Evolutionary conservation across 2,329 filamentous ascomycete species (phyloP).

Genomic region (Emergomyces pasteurianus): DNA sequence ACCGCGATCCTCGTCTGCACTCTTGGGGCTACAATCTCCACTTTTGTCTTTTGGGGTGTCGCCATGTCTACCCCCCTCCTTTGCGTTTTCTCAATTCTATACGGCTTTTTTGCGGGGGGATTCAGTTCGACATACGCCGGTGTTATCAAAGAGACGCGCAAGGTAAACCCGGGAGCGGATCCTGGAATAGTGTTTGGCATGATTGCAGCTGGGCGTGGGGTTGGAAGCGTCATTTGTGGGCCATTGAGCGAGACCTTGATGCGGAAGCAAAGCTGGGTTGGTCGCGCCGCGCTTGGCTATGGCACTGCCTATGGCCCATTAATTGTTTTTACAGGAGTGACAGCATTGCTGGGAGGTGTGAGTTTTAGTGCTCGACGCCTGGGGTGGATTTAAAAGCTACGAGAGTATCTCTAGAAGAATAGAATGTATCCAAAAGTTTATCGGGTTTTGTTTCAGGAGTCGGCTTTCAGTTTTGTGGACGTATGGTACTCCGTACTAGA

Average conservation of each 20-base stretch:
- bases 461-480: too few species aligned
- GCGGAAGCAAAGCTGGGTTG: slow-evolving; percentile 22
- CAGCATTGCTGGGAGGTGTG: slow-evolving; percentile 17
- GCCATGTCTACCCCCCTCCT: slow-evolving; percentile 28
- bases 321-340: slow-evolving; percentile 33
- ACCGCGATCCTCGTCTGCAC: slow-evolving; percentile 33
- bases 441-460: too few species aligned
- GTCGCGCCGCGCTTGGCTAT: slow-evolving; percentile 28
- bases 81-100: slow-evolving; percentile 30
- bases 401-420: background rate
- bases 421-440: background rate
- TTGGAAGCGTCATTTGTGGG: slow-evolving; percentile 40
- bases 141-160: slow-evolving; percentile 32
- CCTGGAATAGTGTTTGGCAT: slow-evolving; percentile 38
- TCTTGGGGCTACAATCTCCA: slow-evolving; percentile 27
- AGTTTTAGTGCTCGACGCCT: slow-evolving; percentile 5
- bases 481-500: too few species aligned
- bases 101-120: slow-evolving; percentile 35
- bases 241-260: slow-evolving; percentile 39
- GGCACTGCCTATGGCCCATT: slow-evolving; percentile 32
- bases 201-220: slow-evolving; percentile 38
- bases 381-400: background rate
- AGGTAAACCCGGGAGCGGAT: slow-evolving; percentile 27
- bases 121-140: slow-evolving; percentile 35
- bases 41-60: slow-evolving; percentile 39